Evolutionary conservation across 495 filamentous ascomycete species (phyloP).

Genomic region (Neurospora sp.): DNA sequence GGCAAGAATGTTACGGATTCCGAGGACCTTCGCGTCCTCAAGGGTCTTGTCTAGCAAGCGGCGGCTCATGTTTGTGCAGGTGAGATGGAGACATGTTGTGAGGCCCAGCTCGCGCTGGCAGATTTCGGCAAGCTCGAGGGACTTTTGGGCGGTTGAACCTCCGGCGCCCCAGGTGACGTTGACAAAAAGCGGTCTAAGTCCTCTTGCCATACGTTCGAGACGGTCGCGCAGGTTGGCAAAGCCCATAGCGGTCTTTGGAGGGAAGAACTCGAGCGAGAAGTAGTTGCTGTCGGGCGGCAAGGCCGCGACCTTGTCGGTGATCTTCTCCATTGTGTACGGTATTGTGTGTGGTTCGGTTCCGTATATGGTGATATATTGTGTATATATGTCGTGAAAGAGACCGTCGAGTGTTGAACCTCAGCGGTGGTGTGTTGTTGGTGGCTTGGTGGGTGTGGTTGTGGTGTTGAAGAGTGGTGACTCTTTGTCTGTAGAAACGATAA

Average conservation of each 20-base stretch:
- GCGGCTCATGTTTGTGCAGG: constrained; percentile 95
- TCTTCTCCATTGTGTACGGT: constrained; percentile 60
- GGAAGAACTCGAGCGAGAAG: constrained; percentile 98
- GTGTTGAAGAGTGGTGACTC: neutral
- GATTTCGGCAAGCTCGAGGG: constrained; percentile 87
- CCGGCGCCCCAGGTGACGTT: constrained; percentile 98
- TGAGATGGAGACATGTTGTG: constrained; percentile 92
- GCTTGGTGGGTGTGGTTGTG: neutral
- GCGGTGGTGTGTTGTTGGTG: neutral
- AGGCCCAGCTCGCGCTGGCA: constrained; percentile 85
- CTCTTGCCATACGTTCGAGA: constrained; percentile 88
- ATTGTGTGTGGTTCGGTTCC: neutral
- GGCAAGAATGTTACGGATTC: constrained; percentile 89
- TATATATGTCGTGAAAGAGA: neutral
- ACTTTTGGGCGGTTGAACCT: constrained; percentile 80
- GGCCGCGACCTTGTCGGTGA: constrained; percentile 93
- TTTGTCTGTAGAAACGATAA: neutral
- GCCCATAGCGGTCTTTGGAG: constrained; percentile 90
- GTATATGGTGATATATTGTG: neutral
- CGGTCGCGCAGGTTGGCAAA: constrained; percentile 87
- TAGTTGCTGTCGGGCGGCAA: constrained; percentile 72
- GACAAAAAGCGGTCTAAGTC: constrained; percentile 84
- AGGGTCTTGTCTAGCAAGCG: constrained; percentile 77
- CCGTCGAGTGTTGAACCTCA: neutral
- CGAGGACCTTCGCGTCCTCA: constrained; percentile 84